Evolutionary conservation across 345 rosid species (phyloP).

Genomic region (Salix suchowensis): DNA sequence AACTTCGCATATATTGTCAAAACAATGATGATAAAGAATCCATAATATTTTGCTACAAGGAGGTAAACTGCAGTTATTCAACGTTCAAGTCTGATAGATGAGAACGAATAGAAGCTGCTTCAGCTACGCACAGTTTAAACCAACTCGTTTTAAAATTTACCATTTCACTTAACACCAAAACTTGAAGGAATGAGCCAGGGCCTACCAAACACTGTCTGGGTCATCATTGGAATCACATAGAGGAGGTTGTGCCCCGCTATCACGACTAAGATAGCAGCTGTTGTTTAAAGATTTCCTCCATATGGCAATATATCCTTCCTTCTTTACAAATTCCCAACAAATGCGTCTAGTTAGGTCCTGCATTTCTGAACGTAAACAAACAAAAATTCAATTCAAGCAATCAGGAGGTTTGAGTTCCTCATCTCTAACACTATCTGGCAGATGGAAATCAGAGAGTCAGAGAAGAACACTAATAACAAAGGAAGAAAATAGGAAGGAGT

Average conservation of each 20-base stretch:
- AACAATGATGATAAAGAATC: too few species aligned
- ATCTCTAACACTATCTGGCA: neutral
- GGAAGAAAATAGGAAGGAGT: neutral
- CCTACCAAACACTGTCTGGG: constrained; percentile 60
- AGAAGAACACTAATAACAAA: neutral
- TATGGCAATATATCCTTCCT: constrained; percentile 52
- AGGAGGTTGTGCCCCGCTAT: constrained; percentile 41
- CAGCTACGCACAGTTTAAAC: neutral
- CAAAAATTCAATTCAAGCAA: constrained; percentile 4
- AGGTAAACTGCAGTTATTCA: neutral
- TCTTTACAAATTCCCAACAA: constrained; percentile 61
- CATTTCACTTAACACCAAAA: neutral
- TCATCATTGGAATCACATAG: constrained; percentile 45
- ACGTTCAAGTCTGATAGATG: neutral
- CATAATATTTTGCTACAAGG: too few species aligned
- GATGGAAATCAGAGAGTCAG: neutral
- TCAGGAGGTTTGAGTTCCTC: neutral
- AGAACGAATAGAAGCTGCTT: neutral
- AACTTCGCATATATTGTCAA: neutral
- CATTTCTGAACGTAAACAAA: constrained; percentile 44
- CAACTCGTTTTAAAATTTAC: neutral
- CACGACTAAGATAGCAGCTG: constrained; percentile 47
- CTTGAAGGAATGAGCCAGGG: neutral
- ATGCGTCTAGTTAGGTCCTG: constrained; percentile 39
- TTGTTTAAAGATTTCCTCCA: constrained; percentile 64